Conservation (phyloP, 108 stramenopile genomes). For the Parietichytrium sp. region DNA sequence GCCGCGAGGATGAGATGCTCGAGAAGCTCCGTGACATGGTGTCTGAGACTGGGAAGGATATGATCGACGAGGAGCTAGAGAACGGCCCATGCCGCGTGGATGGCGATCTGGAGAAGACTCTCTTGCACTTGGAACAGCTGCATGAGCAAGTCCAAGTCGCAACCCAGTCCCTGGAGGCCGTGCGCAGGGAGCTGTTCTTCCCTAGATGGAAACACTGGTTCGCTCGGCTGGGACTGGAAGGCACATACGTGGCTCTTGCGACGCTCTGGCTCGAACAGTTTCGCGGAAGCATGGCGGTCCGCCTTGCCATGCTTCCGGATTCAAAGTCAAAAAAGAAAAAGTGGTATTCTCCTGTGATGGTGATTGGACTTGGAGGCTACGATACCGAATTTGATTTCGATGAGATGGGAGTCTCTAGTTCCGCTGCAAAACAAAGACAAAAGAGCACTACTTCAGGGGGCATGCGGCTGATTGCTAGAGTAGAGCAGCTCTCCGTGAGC, state of each 20-base stretch:
- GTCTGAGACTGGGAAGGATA: not conserved
- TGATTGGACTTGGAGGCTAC: not conserved
- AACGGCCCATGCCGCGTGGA: not conserved
- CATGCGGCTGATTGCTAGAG: not conserved
- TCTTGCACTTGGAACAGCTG: not conserved
- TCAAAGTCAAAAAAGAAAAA: not conserved
- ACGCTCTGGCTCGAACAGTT: constrained; percentile 30
- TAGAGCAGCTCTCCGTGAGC: constrained; percentile 31
- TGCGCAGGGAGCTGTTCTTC: constrained; percentile 32
- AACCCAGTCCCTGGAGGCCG: constrained; percentile 31
- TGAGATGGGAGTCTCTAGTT: not conserved
- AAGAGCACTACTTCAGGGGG: not conserved
- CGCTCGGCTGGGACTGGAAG: constrained; percentile 19
- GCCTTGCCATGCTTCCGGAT: not conserved
- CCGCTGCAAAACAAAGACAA: not conserved
- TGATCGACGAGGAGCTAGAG: not conserved
- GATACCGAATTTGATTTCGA: constrained; percentile 13
- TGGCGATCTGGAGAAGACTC: constrained; percentile 5
- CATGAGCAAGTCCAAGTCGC: constrained; percentile 24
- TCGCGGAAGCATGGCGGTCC: not conserved
- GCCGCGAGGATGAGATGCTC: constrained; percentile 13
- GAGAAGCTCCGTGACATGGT: constrained; percentile 5
- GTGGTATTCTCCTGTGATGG: not conserved
- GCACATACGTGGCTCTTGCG: not conserved
- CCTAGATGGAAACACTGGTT: constrained; percentile 34